Evolutionary conservation across 78 protist genomes (phyloP), one percentile per base, ranked within the genome.

Genomic region (Blattamonas nauphoetae): DNA sequence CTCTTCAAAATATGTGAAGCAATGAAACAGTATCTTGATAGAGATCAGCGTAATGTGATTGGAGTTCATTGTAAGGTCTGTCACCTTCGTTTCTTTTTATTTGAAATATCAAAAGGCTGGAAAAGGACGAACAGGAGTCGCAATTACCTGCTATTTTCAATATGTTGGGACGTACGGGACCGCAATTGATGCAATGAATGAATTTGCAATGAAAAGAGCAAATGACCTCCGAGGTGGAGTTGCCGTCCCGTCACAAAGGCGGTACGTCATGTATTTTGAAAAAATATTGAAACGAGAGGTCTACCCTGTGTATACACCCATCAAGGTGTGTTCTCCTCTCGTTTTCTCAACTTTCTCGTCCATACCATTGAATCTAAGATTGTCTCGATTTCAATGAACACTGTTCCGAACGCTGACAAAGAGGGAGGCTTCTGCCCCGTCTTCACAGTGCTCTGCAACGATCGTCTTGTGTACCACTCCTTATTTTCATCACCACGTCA

Each of bases 221-320:
- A 43, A 6, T 21, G 36, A 81, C 6, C 42, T 29, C 38, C 45
- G 21, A 1, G 83, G 83, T 6, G 90, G 90, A 3, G 90, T 88
- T 5, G 41, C 11, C 2, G 85, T 83, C 35, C 90, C 90, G 4
- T 79, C 86, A 44, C 90, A 88, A 64, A 35, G 84, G 35, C 29
- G 90, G n/a, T 88, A 80, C 43, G 90, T 88, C 78, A 36, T 38
- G 6, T 79, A 79, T 11, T 79, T 79, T 36, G 83, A 5, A 21
- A 79, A 21, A 5, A 79, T 79, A 4, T 5, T 79, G 33, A 79
- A 6, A 4, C 33, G 83, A 11, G 43, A 79, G 45, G 21, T 36
- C 33, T 33, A 33, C 41, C 83, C 83, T 6, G 4, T 11, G 5
- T 11, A 6, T 4, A 6, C 4, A 5, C 83, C 83, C 5, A 21